A percentile compares a stretch with the other conserved stretches of the same genome.
Evolutionary conservation across 352 stramenopile genomes (phyloP).

Genomic region (Detonula confervacea): DNA sequence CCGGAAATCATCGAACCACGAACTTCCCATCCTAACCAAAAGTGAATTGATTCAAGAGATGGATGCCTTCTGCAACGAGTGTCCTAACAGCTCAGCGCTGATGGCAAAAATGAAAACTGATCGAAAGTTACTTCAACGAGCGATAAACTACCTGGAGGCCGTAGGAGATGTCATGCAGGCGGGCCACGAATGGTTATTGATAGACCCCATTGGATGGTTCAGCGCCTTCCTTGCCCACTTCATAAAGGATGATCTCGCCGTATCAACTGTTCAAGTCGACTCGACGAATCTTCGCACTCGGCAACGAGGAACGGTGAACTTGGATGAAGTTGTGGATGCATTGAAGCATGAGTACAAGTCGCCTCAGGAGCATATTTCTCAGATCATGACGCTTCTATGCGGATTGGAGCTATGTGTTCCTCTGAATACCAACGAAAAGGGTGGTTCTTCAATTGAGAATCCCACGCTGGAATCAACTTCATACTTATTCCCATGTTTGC

Average conservation of each 20-base stretch:
- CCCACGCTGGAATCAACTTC: slow-evolving; percentile 3
- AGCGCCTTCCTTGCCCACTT: slow-evolving; percentile 29
- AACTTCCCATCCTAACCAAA: slow-evolving; percentile 34
- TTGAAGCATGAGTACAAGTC: slow-evolving; percentile 27
- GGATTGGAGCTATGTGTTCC: slow-evolving; percentile 31
- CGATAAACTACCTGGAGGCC: slow-evolving; percentile 33
- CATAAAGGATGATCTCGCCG: slow-evolving; percentile 36
- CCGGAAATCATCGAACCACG: slow-evolving; percentile 18
- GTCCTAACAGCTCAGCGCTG: slow-evolving; percentile 3
- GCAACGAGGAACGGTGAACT: slow-evolving; percentile 23
- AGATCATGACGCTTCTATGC: slow-evolving; percentile 36
- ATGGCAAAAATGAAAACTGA: slow-evolving; percentile 34
- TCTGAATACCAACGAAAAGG: background rate
- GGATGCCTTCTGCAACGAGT: slow-evolving; percentile 12
- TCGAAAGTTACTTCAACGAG: slow-evolving; percentile 16
- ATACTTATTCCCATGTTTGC: slow-evolving; percentile 37
- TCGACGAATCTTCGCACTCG: slow-evolving; percentile 4
- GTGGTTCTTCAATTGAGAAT: background rate
- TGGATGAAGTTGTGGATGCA: slow-evolving; percentile 19
- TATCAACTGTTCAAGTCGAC: slow-evolving; percentile 27
- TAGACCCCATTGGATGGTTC: slow-evolving; percentile 44
- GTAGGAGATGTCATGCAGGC: slow-evolving; percentile 43
- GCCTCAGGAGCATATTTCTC: slow-evolving; percentile 22
- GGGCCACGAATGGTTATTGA: slow-evolving; percentile 15
- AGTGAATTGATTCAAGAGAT: slow-evolving; percentile 28